phyloP scores from a whole-genome alignment of 306 rosid genomes.

The Geum urbanum region DNA sequence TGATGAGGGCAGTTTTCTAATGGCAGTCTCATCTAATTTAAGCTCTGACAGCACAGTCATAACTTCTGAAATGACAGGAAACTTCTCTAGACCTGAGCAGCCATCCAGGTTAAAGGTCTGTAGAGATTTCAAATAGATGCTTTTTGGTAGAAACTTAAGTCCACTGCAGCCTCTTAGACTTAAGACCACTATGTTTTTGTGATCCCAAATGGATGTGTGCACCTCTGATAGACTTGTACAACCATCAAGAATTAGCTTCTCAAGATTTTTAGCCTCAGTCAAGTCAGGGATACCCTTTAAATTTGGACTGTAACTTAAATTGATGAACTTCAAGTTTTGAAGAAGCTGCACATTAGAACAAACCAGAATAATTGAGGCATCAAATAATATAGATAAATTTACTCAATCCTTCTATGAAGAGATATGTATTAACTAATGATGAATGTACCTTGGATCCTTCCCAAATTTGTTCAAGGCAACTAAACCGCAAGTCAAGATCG shows the following conservation, averaged over 20 bases:
- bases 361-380: no score
- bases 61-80: slow-evolving; percentile 12
- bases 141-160: not conserved
- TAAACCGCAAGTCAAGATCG: slow-evolving; percentile 17
- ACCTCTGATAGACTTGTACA: slow-evolving; percentile 16
- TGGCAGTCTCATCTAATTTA: not conserved
- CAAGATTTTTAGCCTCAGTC: slow-evolving; percentile 16
- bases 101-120: not conserved
- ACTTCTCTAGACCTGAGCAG: not conserved
- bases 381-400: no score
- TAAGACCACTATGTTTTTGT: not conserved
- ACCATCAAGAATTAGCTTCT: slow-evolving; percentile 11
- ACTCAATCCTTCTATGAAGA: no score
- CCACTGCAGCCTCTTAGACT: not conserved
- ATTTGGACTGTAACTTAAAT: slow-evolving; percentile 4
- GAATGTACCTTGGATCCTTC: not conserved
- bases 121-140: not conserved
- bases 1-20: not conserved
- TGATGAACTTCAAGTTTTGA: not conserved
- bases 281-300: slow-evolving; percentile 20
- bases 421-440: no score
- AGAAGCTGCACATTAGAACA: slow-evolving; percentile 2
- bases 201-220: slow-evolving; percentile 13
- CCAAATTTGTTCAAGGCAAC: slow-evolving; percentile 2
- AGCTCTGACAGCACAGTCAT: slow-evolving; percentile 15